Conservation (phyloP, 164 flowering plant genomes). For the Hamamelis virginiana region DNA sequence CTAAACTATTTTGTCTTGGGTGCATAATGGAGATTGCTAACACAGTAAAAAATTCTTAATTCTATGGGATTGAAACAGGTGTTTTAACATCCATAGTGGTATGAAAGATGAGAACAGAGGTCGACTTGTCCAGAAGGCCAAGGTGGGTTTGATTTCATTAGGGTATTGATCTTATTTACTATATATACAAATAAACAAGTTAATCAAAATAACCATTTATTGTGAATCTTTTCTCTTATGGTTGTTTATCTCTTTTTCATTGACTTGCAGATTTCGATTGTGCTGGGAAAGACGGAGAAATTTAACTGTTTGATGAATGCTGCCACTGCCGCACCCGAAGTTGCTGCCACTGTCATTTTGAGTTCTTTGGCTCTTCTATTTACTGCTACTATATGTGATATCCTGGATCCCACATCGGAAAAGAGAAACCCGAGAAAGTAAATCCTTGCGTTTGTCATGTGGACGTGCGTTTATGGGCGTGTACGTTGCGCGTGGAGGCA, state of each 20-base stretch:
- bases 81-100: slow-evolving; percentile 74
- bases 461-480: no score
- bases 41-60: background rate
- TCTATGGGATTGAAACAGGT: slow-evolving; percentile 35
- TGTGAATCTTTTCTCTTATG: background rate
- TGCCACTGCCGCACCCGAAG: no score
- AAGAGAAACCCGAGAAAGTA: no score
- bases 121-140: slow-evolving; percentile 71
- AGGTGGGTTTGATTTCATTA: slow-evolving; percentile 33
- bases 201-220: background rate
- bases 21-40: background rate
- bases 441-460: no score
- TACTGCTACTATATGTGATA: no score
- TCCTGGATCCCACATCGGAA: no score
- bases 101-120: slow-evolving; percentile 75
- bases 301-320: slow-evolving; percentile 33
- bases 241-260: background rate
- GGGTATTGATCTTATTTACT: background rate
- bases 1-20: no score
- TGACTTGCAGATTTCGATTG: slow-evolving; percentile 46
- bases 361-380: no score
- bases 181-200: background rate
- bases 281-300: slow-evolving; percentile 52
- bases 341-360: slow-evolving; percentile 16
- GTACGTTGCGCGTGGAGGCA: no score